These are phyloP conservation scores for Penicillium desertorum DNA, from an alignment of 495 filamentous ascomycete genomes.

Conservation along the genomic window DNA sequence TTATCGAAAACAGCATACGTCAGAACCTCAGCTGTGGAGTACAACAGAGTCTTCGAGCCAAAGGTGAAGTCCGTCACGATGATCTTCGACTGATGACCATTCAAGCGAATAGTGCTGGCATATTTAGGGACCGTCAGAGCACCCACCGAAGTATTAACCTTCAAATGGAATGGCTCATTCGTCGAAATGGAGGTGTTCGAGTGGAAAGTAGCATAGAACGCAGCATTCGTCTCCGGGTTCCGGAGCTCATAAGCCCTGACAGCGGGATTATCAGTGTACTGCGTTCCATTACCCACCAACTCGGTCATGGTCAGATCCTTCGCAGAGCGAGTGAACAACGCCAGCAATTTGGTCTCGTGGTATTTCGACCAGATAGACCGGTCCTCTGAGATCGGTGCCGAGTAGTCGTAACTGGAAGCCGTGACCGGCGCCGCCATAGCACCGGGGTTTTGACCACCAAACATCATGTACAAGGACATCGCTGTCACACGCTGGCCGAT, in stretches of 20 bases:
- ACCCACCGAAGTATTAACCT: slow-evolving; percentile 55
- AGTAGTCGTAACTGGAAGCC: slow-evolving; percentile 60
- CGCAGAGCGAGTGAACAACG: slow-evolving; percentile 55
- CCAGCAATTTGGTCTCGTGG: slow-evolving; percentile 59
- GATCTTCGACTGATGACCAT: slow-evolving; percentile 61
- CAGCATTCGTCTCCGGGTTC: slow-evolving; percentile 54
- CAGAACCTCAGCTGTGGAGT: slow-evolving; percentile 60
- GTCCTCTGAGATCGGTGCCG: slow-evolving; percentile 57
- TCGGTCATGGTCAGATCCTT: slow-evolving; percentile 54
- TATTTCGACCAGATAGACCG: slow-evolving; percentile 58
- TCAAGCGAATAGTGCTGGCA: slow-evolving; percentile 46
- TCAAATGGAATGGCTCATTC: slow-evolving; percentile 51
- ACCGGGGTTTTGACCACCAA: slow-evolving; percentile 61
- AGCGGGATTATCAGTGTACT: slow-evolving; percentile 50
- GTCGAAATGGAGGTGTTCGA: slow-evolving; percentile 44
- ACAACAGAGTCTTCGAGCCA: slow-evolving; percentile 51
- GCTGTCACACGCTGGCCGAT: slow-evolving; percentile 55
- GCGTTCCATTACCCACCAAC: slow-evolving; percentile 56
- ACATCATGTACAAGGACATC: slow-evolving; percentile 60
- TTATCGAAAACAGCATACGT: slow-evolving; percentile 52
- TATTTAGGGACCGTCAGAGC: slow-evolving; percentile 45
- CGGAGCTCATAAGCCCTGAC: slow-evolving; percentile 52
- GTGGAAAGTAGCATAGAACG: slow-evolving; percentile 59
- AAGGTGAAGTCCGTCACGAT: slow-evolving; percentile 58
- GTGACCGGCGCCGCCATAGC: slow-evolving; percentile 47